These are phyloP conservation scores for Pichia nanzhaoensis DNA, from an alignment of 805 yeast species.

Conservation along the genomic window DNA sequence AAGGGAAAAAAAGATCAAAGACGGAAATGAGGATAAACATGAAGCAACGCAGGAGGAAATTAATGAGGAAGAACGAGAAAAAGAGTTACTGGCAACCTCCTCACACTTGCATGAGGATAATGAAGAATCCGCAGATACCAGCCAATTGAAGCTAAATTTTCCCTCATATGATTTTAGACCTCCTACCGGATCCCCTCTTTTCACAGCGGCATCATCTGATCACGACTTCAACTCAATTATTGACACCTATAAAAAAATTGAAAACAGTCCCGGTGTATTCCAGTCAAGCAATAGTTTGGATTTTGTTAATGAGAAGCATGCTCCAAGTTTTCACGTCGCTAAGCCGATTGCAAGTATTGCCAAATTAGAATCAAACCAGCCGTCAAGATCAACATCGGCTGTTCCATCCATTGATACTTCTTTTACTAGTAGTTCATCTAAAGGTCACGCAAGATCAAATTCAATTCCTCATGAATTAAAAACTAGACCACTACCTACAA, in stretches of 20 bases:
- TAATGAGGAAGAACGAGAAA: neutral
- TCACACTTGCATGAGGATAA: neutral
- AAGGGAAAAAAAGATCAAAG: no score
- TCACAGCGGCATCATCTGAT: conserved; percentile 11
- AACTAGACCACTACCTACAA: conserved; percentile 14
- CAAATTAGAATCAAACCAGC: neutral
- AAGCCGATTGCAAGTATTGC: neutral
- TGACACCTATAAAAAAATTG: conserved; percentile 11
- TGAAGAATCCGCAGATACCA: neutral
- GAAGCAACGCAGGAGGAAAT: neutral
- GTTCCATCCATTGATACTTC: neutral
- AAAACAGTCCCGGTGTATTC: conserved; percentile 1
- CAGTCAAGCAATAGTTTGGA: neutral
- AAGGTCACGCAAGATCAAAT: conserved; percentile 9
- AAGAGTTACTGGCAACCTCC: neutral
- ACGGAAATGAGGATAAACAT: no score
- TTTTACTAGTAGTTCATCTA: neutral
- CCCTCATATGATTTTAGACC: conserved; percentile 7
- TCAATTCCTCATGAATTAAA: conserved; percentile 12
- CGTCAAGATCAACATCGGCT: neutral
- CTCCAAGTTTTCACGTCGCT: neutral
- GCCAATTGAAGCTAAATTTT: conserved; percentile 4
- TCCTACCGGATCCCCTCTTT: neutral
- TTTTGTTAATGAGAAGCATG: neutral
- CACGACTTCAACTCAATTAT: conserved; percentile 14